phyloP scores from a whole-genome alignment of 192 early-diverging fungal species.

The Mortierella antarctica region DNA sequence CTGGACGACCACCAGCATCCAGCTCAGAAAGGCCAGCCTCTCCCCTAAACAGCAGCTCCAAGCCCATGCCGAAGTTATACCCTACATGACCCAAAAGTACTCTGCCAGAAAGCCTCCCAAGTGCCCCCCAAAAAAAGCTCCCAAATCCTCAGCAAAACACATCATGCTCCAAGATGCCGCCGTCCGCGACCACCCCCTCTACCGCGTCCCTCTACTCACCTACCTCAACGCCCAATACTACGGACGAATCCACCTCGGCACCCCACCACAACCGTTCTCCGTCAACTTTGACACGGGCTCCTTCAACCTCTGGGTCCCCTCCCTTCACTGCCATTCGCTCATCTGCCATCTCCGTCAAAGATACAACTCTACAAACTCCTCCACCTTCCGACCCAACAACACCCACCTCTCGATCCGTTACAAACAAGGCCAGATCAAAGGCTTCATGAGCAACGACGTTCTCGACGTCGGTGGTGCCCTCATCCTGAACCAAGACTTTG shows the following conservation, averaged over 20 bases:
- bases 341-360: conserved; percentile 94
- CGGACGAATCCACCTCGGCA: conserved; percentile 87
- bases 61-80: too few relatives aligned
- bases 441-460: conserved; percentile 84
- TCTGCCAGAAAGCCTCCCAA: too few relatives aligned
- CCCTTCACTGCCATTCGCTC: conserved; percentile 91
- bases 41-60: too few relatives aligned
- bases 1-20: too few relatives aligned
- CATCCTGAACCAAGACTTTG: conserved; percentile 86
- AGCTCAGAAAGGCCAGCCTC: too few relatives aligned
- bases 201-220: not conserved
- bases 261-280: conserved; percentile 90
- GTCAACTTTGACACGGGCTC: conserved; percentile 96
- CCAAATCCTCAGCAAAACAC: too few relatives aligned
- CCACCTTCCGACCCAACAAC: conserved; percentile 86
- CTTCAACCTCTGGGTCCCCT: conserved; percentile 97
- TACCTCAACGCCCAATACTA: conserved; percentile 79
- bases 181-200: not conserved
- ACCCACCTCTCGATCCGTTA: conserved; percentile 97
- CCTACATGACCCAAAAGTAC: too few relatives aligned
- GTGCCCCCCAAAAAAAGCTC: too few relatives aligned
- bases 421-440: conserved; percentile 93
- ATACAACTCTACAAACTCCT: conserved; percentile 87
- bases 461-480: conserved; percentile 73
- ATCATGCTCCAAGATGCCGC: too few relatives aligned